phyloP scores from a whole-genome alignment of 768 basidiomycete genomes.

The Collybia sp. region DNA sequence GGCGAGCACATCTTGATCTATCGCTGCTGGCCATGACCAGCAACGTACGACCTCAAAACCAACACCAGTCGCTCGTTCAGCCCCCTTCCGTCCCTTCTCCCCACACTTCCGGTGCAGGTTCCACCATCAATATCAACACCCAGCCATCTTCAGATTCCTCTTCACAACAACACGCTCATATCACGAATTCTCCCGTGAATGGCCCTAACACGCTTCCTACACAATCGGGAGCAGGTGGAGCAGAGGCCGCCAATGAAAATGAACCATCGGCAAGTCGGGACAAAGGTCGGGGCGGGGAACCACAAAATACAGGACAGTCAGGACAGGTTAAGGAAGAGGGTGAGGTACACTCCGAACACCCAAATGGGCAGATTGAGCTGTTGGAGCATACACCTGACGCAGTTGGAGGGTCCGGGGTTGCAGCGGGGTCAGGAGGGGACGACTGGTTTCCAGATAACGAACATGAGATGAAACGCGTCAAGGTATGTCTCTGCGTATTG shows the following conservation, averaged over 20 bases:
- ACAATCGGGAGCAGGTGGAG: background rate
- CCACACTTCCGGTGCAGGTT: conserved; percentile 23
- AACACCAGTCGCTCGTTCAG: conserved; percentile 24
- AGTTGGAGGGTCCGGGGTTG: conserved; percentile 29
- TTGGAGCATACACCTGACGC: conserved; percentile 38
- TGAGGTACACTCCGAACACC: conserved; percentile 26
- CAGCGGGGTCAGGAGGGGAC: conserved; percentile 48
- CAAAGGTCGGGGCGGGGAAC: conserved; percentile 16
- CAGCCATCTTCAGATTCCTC: background rate
- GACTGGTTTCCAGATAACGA: conserved; percentile 62
- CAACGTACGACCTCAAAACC: conserved; percentile 26
- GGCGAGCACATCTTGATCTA: conserved; percentile 11
- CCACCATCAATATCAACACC: conserved; percentile 7
- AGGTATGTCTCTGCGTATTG: conserved; percentile 40
- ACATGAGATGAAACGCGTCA: conserved; percentile 82
- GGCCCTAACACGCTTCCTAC: conserved; percentile 5
- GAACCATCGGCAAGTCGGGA: conserved; percentile 5
- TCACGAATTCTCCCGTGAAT: conserved; percentile 4
- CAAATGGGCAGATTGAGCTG: conserved; percentile 40
- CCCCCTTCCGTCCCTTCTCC: conserved; percentile 19
- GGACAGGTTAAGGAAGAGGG: conserved; percentile 30
- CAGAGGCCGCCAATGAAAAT: background rate
- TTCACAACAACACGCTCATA: conserved; percentile 13
- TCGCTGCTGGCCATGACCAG: conserved; percentile 40
- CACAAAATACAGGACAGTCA: conserved; percentile 9